Evolutionary conservation across 2,329 filamentous ascomycete genomes (phyloP).

Genomic region (Colletotrichum scovillei): DNA sequence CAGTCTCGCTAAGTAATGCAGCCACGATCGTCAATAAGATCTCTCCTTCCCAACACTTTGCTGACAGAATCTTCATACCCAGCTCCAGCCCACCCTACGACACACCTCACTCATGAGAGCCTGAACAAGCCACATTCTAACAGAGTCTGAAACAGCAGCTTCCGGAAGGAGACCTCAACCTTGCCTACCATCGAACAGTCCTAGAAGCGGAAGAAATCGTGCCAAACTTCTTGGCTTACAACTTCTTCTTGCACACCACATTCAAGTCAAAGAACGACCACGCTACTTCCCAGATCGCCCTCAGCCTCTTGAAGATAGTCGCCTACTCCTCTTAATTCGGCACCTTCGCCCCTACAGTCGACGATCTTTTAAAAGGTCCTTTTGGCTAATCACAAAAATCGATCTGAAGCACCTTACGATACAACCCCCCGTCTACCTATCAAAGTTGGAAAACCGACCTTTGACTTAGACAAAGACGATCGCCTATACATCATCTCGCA

Average conservation of each 20-base stretch:
- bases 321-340: not conserved
- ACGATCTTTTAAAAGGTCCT: not conserved
- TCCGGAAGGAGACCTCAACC: not conserved
- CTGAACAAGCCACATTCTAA: not conserved
- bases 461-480: not conserved
- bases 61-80: not conserved
- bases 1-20: not conserved
- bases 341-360: not conserved
- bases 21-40: not conserved
- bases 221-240: not conserved
- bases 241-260: not conserved
- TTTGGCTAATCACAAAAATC: no score
- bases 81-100: not conserved
- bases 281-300: not conserved
- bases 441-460: not conserved
- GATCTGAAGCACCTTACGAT: not conserved
- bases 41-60: not conserved
- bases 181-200: not conserved
- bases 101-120: not conserved
- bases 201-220: not conserved
- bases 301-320: no score
- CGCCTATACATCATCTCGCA: not conserved
- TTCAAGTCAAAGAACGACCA: not conserved
- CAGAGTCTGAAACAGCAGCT: no score
- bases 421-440: not conserved